Conservation (phyloP, 495 filamentous ascomycete genomes). For the Penicillium desertorum region DNA sequence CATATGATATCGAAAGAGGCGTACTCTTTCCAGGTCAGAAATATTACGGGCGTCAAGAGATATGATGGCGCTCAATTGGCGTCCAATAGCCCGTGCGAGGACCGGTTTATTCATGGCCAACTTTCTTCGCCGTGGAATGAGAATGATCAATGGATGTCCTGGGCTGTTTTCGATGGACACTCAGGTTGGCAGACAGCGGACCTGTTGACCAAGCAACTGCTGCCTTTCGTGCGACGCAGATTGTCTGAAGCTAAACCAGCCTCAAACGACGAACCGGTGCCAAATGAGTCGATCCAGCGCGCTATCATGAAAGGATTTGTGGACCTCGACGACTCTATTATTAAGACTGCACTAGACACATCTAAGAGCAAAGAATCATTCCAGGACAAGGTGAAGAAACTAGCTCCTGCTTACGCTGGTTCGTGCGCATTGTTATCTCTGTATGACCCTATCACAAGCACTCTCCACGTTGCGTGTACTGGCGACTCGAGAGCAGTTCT, state of each 20-base stretch:
- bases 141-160: slow-evolving; percentile 46
- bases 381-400: slow-evolving; percentile 32
- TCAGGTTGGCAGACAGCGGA: slow-evolving; percentile 46
- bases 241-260: slow-evolving; percentile 27
- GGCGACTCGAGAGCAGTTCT: slow-evolving; percentile 63
- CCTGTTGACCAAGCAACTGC: slow-evolving; percentile 39
- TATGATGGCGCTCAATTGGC: slow-evolving; percentile 49
- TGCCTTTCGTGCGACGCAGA: slow-evolving; percentile 41
- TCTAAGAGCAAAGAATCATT: slow-evolving; percentile 25
- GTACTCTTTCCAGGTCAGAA: slow-evolving; percentile 31
- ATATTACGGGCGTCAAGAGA: slow-evolving; percentile 34
- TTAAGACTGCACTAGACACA: slow-evolving; percentile 39
- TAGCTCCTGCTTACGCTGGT: slow-evolving; percentile 51
- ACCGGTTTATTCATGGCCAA: slow-evolving; percentile 46
- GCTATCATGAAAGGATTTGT: slow-evolving; percentile 51
- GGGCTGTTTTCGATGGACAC: slow-evolving; percentile 54
- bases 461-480: slow-evolving; percentile 56
- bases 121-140: slow-evolving; percentile 39
- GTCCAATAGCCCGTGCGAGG: slow-evolving; percentile 50
- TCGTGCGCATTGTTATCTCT: slow-evolving; percentile 61
- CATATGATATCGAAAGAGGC: slow-evolving; percentile 27
- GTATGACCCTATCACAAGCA: slow-evolving; percentile 49
- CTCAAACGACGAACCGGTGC: slow-evolving; percentile 6
- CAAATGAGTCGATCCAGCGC: slow-evolving; percentile 34
- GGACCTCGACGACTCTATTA: slow-evolving; percentile 50